Base-by-base conservation (phyloP, 495 filamentous ascomycete genomes). In the Polyplosphaeria fusca region DNA sequence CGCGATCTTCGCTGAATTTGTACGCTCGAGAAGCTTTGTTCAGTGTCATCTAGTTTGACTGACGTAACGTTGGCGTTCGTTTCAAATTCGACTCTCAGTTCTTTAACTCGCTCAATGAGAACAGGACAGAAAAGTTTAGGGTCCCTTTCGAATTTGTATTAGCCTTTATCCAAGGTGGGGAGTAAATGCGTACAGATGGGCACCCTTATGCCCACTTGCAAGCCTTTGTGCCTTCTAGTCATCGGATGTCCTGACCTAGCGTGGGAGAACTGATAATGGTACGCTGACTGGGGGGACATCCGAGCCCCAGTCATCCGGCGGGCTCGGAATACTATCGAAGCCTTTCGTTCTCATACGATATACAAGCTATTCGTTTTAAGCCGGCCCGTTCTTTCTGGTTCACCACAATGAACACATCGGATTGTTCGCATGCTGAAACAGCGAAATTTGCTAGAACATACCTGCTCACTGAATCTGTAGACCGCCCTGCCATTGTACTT, bases 191-290 rank as follows among this genome's bases (percentile, higher is more conserved):
- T 35, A 48, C 46, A 48, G 27, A 35, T 48, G 46, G 4, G 46
- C 24, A 3, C 23, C 24, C 35, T 48, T 30, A 24, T 24, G 46
- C 19, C 46, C 46, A 22, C 24, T 48, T 27, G 46, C 11, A 16
- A 48, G 24, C 19, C 46, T 28, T 27, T 35, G 26, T 4, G 26
- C 46, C 27, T 48, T 27, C 46, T 27, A 48, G 20, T 48, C 25
- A 48, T 48, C 46, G 4, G 46, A 48, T 35, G 46, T 48, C 20
- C 46, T 48, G 24, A 35, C 46, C 46, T 27, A 48, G 3, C 7
- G 18, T 11, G 46, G 46, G 27, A 48, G 46, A 5, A 5, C 46
- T 3, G 46, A 48, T 35, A 48, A 35, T 24, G 46, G 46, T 5
- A 30, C 24, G 11, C 24, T 24, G 12, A 35, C 19, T 18, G 46